Evolutionary conservation across 805 yeast species (phyloP), one percentile per base, ranked within the genome.

Genomic region (Saccharomycopsis oosterbeekiorum): DNA sequence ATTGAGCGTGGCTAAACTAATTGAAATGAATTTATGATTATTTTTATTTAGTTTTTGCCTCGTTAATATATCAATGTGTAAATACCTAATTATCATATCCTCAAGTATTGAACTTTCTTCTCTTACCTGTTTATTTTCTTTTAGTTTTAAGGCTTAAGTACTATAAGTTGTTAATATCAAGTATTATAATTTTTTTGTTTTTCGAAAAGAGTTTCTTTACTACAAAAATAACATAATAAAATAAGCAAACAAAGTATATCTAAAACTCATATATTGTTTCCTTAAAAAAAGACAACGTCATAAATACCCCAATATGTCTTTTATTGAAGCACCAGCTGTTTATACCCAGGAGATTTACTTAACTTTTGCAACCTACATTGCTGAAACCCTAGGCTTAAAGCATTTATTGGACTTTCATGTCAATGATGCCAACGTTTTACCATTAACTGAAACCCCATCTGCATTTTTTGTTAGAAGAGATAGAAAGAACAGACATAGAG

Each of bases 381-480:
- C 76, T 60, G 79, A 78, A 61, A 78, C 74, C 66, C 71, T 79
- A 51, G 73, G 76, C 55, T 60, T 76, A 65, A 74, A 73, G 61
- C 73, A 72, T 56, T 65, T 74, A 51, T 64, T 76, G 61, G 78
- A 76, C 65, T 69, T 74, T 61, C 77, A 75, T 59, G 67, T 73
- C 12, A 71, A 77, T 2, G 71, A 75, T 56, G 80, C 80, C 40
- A 73, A 70, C 65, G 70, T 78, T 51, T 64, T 73, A 14, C 81
- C 82, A 14, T 70, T 79, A 54, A 67, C 74, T 1, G 62, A 65
- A 17, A 74, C 75, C 41, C 78, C 81, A 15, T 70, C 68, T n/a
- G 76, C 78, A 1, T 74, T 73, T 63, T 78, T 74, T 68, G 71
- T 83, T 36, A 78, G 86, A 62, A 75, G 80, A 43, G 84, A 81